Base-by-base conservation (phyloP, 1,139 yeast genomes). In the Komagataea norvegica region DNA sequence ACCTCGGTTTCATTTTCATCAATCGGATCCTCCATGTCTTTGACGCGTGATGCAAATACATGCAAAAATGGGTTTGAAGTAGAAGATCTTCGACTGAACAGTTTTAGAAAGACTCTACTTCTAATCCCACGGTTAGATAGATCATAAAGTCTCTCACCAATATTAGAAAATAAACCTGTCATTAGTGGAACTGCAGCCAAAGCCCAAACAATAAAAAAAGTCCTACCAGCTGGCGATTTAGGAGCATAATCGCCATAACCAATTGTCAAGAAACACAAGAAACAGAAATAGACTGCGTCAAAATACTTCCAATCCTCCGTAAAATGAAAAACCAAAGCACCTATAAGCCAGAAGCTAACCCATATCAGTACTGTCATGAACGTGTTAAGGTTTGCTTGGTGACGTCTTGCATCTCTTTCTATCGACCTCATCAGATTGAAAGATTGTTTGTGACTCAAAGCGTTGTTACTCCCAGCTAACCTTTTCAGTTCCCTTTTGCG, bases 231-330 rank as follows among this genome's bases (percentile, higher is more conserved):
- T 1, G 78, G 61, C 0, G 79, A 59, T 3, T 41, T 44, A 0
- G 95, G 94, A 0, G 77, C 67, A 50, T 64, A 79, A 51, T 81
- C 89, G 22, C 96, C 96, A 59, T 83, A 86, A 0, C 96, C 95
- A 41, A 87, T 81, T 0, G 95, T 85, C 20, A 86, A 61, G 41
- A 87, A 70, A 52, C 91, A 79, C 38, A 84, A 63, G 45, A 81
- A 76, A 44, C 89, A 77, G 54, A 85, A 86, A 60, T 87, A 87
- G 10, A 83, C 67, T 1, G 77, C 70, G 41, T 77, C 66, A 48
- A 82, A 82, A 56, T 79, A 87, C 3, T 70, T 46, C 95, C 95
- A 86, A 3, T 25, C 28, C 51, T 84, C 94, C 19, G 72, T 62
- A 29, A 59, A 63, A 29, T 65, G 62, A 52, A 86, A 83, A 0